Base-by-base conservation (phyloP, 2,329 filamentous ascomycete genomes). In the Trichoderma asperellum region DNA sequence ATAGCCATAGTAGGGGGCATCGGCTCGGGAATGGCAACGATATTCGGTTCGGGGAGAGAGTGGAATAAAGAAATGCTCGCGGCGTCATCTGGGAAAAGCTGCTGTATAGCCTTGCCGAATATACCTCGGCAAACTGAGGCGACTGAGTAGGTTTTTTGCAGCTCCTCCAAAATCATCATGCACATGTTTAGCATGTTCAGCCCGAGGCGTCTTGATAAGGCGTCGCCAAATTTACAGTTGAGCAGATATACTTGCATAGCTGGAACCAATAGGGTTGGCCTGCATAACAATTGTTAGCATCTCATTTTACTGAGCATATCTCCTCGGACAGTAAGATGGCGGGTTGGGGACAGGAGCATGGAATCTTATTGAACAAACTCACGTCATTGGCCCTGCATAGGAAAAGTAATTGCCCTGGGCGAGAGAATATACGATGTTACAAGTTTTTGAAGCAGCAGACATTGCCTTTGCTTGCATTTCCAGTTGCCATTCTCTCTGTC, bases 161-260 rank as follows among this genome's bases (percentile, higher is more conserved):
- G 27, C 29, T 67, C 64, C 14, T 67, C 64, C 40, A 67, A 24
- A 16, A 67, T 67, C 64, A 67, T 67, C 64, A 67, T 67, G 64
- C 64, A 67, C 64, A 67, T 67, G 32, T 67, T 67, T 2, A 67
- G 55, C 64, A 67, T 67, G 11, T 67, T 67, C 43, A 67, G 37
- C 10, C 64, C 64, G 21, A 67, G 64, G 2, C 64, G 55, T 8
- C 64, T 58, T 16, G 64, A 67, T 11, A 67, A 34, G 0, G 64
- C 64, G 40, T 67, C 64, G 21, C 64, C 64, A 12, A 67, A 67
- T 29, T 67, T 67, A 43, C 64, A 67, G 6, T 67, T 67, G 64
- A 67, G 64, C 14, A 67, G 64, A 11, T 67, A 67, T 21, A 67
- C 64, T 52, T 67, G 64, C 64, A 67, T 67, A 6, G 64, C 64